phyloP scores from a whole-genome alignment of 2,329 filamentous ascomycete species.

The Scolecobasidium constrictum region DNA sequence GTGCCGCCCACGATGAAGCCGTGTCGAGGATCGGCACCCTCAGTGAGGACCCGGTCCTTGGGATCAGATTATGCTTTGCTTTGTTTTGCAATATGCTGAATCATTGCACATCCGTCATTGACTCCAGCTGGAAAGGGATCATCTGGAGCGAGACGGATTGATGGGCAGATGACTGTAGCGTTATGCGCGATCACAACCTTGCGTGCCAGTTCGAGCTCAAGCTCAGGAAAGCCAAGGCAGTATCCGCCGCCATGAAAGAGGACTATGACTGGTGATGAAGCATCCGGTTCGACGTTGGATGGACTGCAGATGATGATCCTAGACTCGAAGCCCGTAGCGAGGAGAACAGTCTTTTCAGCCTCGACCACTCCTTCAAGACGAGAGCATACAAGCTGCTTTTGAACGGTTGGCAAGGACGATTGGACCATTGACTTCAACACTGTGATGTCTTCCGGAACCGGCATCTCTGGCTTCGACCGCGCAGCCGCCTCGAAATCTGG shows the following conservation, averaged over 20 bases:
- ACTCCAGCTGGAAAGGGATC: conserved; percentile 37
- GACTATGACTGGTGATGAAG: conserved; percentile 16
- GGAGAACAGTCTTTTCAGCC: too few species aligned
- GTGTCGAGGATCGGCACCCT: conserved; percentile 29
- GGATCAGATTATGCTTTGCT: background rate
- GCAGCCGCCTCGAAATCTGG: too few species aligned
- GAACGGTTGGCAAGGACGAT: too few species aligned
- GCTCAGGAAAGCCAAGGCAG: conserved; percentile 31
- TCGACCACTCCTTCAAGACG: too few species aligned
- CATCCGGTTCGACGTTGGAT: too few species aligned
- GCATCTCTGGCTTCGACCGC: too few species aligned
- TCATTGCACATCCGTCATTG: conserved; percentile 36
- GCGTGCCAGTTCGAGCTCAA: conserved; percentile 31
- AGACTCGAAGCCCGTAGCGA: too few species aligned
- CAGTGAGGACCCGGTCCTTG: conserved; percentile 10
- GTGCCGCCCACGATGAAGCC: conserved; percentile 41
- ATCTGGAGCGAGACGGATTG: conserved; percentile 32
- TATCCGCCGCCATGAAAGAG: conserved; percentile 35
- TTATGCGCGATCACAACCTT: conserved; percentile 29
- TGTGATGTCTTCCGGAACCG: too few species aligned
- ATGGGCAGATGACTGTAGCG: too few species aligned
- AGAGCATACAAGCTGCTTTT: too few species aligned
- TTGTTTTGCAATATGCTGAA: conserved; percentile 25
- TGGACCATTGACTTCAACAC: too few species aligned
- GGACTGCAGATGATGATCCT: too few species aligned